Base-by-base conservation (phyloP, 805 yeast genomes). In the Pichia insulana region DNA sequence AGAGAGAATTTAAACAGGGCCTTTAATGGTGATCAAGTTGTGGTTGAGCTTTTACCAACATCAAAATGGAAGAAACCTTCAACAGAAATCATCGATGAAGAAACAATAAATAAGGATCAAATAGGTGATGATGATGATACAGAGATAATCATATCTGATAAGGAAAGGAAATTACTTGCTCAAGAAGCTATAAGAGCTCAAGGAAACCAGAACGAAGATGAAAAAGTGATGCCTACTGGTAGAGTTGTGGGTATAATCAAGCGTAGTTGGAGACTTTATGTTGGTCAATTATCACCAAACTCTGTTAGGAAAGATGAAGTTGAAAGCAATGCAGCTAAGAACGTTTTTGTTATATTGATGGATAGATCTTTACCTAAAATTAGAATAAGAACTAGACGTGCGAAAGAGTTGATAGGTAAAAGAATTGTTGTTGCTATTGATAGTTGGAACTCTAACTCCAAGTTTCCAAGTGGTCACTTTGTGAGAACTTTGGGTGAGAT, bases 241-340 rank as follows among this genome's bases (percentile, higher is more conserved):
- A 76, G 78, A 51, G 83, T 92, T 30, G 97, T 92, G 11, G 94
- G 95, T 25, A 74, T 92, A 20, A 68, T 80, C 34, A 82, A 86
- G 64, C 75, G 99, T 63, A 85, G 90, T 47, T 92, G 98, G 98
- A 76, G 98, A 60, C 79, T 80, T 50, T 92, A 89, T 57, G 98
- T 92, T 31, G 98, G 98, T 12, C 96, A 89, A 61, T 71, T 92
- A 48, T 81, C 90, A 2, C 82, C 87, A 34, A 72, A 79, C 30
- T 80, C 95, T 2, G 82, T 83, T 1, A 61, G 69, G 17, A 61
- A 59, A 5, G 77, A 75, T 40, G 72, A 70, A 37, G 67, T 69
- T 39, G 58, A 63, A 15, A 74, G 84, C 13, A 79, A 82, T 50
- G 76, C 94, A 8, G 72, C 84, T 16, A 80, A 82, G 55, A 75